These are phyloP conservation scores for Spirogloea muscicola DNA, from an alignment of 139 green algal genomes.

Conservation along the genomic window DNA sequence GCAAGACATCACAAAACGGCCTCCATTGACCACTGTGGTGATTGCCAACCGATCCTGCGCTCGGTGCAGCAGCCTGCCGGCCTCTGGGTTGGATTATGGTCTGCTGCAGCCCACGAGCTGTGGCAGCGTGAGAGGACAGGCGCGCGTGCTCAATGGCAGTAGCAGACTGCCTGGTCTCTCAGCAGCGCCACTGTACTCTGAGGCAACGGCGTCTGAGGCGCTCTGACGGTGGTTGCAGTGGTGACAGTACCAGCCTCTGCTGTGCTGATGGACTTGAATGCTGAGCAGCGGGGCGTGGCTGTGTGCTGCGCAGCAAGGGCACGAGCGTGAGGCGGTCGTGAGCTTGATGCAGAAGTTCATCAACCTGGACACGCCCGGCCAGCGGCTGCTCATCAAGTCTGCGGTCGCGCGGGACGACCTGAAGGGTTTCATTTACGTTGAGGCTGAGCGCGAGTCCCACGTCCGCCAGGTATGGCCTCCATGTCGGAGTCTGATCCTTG, in stretches of 20 bases:
- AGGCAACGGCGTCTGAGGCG: not conserved
- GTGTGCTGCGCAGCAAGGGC: slow-evolving; percentile 50
- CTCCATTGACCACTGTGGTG: not conserved
- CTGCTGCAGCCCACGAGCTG: no score
- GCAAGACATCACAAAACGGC: not conserved
- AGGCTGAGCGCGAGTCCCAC: slow-evolving; percentile 84
- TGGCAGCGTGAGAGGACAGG: no score
- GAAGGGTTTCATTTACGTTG: slow-evolving; percentile 93
- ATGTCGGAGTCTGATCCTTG: not conserved
- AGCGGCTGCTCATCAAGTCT: slow-evolving; percentile 83
- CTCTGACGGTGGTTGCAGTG: not conserved
- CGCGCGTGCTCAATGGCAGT: not conserved
- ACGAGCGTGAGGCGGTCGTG: slow-evolving; percentile 74
- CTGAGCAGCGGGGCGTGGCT: not conserved
- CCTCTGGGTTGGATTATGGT: no score
- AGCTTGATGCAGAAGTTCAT: slow-evolving; percentile 87
- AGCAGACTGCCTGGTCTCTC: not conserved
- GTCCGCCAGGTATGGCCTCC: slow-evolving; percentile 63
- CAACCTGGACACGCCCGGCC: slow-evolving; percentile 45
- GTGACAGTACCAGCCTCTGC: not conserved
- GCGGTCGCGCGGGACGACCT: slow-evolving; percentile 86
- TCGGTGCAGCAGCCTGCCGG: not conserved
- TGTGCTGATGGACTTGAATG: not conserved
- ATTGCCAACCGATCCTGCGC: not conserved
- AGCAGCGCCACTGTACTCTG: not conserved